Base-by-base conservation (phyloP, 2,329 filamentous ascomycete genomes). In the Ambrosiella beaveri region DNA sequence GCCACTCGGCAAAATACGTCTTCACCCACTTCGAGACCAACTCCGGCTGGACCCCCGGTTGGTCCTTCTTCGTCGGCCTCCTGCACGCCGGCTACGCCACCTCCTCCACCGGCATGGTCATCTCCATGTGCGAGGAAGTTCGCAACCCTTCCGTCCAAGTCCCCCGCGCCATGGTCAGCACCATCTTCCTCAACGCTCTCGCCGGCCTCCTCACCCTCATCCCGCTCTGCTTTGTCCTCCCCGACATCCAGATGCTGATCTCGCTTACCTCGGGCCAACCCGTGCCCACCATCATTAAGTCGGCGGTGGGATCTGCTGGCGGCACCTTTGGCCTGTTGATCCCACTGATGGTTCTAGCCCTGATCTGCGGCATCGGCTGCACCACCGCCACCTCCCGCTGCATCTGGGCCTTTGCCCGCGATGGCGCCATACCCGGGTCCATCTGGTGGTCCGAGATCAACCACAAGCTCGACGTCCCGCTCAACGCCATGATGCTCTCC, bases 61-160 rank as follows among this genome's bases (percentile, higher is more conserved):
- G 84, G 84, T 82, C 83, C 3, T 87, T 86, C 71, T 81, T 78
- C 66, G 80, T 88, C 60, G 84, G 84, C 66, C 74, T 88, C 36
- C 73, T 87, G 17, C 84, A 86, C 64, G 84, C 81, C 54, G 84
- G 80, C 62, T 87, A 88, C 65, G 83, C 82, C 51, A 86, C 84
- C 12, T 87, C 84, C 3, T 85, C 83, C 13, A 87, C 84, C 0
- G 85, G 85, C 69, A 88, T 88, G 85, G 84, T 88, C 60, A 84
- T 88, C 66, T 85, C 81, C 62, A 87, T 86, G 84, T 86, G 82
- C 64, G 84, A 88, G 69, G 84, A 87, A 67, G 82, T 86, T 11
- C 74, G 77, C 65, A 71, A 80, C 53, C 84, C 84, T 4, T 74
- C 80, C 0, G 78, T 74, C 1, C 84, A 86, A 67, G 82, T 86